phyloP scores from a whole-genome alignment of 148 eudicot genomes.

The Fallopia convolvulus region DNA sequence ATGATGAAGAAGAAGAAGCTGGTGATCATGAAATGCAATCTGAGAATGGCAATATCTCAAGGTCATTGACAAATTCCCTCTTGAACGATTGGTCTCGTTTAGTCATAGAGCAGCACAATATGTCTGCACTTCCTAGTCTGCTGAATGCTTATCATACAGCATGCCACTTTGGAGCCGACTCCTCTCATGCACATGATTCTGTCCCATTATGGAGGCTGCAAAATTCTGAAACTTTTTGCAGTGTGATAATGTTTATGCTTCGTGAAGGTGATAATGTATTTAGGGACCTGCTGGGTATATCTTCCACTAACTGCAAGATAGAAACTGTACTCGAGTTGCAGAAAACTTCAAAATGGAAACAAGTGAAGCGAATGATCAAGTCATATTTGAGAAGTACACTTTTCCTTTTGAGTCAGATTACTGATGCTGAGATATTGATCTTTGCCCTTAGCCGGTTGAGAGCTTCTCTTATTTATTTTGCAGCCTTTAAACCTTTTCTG shows the following conservation, averaged over 20 bases:
- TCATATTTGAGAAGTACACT: constrained; percentile 79
- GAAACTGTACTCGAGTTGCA: constrained; percentile 48
- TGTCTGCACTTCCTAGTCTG: constrained; percentile 51
- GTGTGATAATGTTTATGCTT: constrained; percentile 56
- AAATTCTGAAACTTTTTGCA: constrained; percentile 46
- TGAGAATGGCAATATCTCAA: constrained; percentile 23
- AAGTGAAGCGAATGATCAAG: constrained; percentile 55
- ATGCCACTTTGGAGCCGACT: constrained; percentile 71
- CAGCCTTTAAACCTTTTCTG: constrained; percentile 63
- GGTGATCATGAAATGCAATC: constrained; percentile 24
- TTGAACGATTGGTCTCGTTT: constrained; percentile 48
- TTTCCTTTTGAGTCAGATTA: constrained; percentile 66
- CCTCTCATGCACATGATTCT: constrained; percentile 21
- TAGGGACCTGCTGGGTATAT: constrained; percentile 43
- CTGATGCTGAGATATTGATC: constrained; percentile 61
- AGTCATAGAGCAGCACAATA: constrained; percentile 40
- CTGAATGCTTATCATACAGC: constrained; percentile 78
- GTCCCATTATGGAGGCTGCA: constrained; percentile 29
- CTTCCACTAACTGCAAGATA: constrained; percentile 47
- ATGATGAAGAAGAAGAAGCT: constrained; percentile 32
- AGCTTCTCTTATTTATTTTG: constrained; percentile 68
- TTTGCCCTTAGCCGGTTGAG: constrained; percentile 54
- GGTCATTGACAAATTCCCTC: constrained; percentile 33
- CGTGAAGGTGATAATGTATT: constrained; percentile 66
- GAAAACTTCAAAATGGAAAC: constrained; percentile 62